Conservation (phyloP, 1,284 basidiomycete species). For the Moesziomyces sp. region DNA sequence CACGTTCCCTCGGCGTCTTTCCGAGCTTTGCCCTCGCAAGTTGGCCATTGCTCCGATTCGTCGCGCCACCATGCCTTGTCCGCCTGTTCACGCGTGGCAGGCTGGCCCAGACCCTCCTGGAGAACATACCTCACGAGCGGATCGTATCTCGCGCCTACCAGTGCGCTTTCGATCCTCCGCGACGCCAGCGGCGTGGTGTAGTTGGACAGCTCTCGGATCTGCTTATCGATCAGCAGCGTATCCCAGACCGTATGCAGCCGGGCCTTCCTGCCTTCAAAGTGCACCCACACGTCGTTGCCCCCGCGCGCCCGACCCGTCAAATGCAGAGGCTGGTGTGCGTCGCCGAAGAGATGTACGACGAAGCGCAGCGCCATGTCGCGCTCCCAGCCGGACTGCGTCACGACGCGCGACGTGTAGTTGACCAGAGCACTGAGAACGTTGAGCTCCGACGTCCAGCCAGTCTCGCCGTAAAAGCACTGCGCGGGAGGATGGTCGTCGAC, state of each 20-base stretch:
- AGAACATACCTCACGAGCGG: slow-evolving; percentile 86
- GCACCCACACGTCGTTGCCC: slow-evolving; percentile 75
- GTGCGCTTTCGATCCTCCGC: slow-evolving; percentile 76
- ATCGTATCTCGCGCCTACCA: slow-evolving; percentile 85
- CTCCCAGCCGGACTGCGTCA: slow-evolving; percentile 48
- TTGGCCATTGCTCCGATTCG: slow-evolving; percentile 50
- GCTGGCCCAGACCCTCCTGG: slow-evolving; percentile 75
- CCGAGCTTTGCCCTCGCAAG: slow-evolving; percentile 43
- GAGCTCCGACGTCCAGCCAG: slow-evolving; percentile 76
- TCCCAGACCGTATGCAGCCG: slow-evolving; percentile 89
- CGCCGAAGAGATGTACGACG: slow-evolving; percentile 88
- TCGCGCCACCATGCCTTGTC: slow-evolving; percentile 45
- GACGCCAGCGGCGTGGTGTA: slow-evolving; percentile 78
- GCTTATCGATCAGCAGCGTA: slow-evolving; percentile 80
- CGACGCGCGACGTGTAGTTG: slow-evolving; percentile 61
- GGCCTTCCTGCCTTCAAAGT: slow-evolving; percentile 65
- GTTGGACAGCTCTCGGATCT: slow-evolving; percentile 79
- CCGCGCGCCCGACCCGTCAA: slow-evolving; percentile 84
- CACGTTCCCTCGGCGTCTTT: not conserved
- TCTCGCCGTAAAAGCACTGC: slow-evolving; percentile 79
- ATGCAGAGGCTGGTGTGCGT: slow-evolving; percentile 90
- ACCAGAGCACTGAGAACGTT: slow-evolving; percentile 41
- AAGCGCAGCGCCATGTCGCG: slow-evolving; percentile 80
- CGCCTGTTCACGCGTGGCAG: slow-evolving; percentile 6
- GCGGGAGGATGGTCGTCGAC: slow-evolving; percentile 80